Evolutionary conservation across 2,329 filamentous ascomycete species (phyloP).

Genomic region (Talaromyces marneffei): DNA sequence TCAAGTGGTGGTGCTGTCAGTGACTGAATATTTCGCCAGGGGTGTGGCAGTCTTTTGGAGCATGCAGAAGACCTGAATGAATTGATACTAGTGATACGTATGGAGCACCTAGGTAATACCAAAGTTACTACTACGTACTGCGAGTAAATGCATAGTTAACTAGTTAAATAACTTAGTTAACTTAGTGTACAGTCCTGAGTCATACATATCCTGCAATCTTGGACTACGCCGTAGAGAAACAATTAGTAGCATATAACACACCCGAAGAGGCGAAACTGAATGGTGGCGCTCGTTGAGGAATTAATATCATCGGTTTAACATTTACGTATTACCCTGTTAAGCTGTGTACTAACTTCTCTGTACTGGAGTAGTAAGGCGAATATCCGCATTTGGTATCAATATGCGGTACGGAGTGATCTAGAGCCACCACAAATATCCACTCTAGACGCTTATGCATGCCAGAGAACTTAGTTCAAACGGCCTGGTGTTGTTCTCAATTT

Average conservation of each 20-base stretch:
- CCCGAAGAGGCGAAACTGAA: no score
- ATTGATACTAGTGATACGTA: background rate
- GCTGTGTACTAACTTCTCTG: background rate
- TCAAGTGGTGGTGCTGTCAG: background rate
- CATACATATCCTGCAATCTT: background rate
- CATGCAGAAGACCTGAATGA: background rate
- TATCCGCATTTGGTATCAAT: background rate
- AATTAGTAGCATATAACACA: no score
- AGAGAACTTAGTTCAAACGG: slow-evolving; percentile 15
- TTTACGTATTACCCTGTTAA: background rate
- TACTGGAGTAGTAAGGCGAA: no score
- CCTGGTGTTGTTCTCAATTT: slow-evolving; percentile 13
- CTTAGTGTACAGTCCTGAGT: no score
- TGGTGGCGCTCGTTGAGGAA: no score
- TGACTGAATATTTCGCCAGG: background rate
- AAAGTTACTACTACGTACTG: no score
- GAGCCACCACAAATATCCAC: slow-evolving; percentile 3
- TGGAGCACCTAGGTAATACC: background rate
- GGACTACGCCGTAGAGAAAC: background rate
- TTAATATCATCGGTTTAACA: background rate
- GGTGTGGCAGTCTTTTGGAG: background rate
- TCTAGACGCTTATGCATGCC: slow-evolving; percentile 15
- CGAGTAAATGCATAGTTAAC: background rate
- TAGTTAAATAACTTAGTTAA: no score
- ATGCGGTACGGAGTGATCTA: background rate